Conservation (phyloP, 768 basidiomycete genomes). For the Lentinula sp. region DNA sequence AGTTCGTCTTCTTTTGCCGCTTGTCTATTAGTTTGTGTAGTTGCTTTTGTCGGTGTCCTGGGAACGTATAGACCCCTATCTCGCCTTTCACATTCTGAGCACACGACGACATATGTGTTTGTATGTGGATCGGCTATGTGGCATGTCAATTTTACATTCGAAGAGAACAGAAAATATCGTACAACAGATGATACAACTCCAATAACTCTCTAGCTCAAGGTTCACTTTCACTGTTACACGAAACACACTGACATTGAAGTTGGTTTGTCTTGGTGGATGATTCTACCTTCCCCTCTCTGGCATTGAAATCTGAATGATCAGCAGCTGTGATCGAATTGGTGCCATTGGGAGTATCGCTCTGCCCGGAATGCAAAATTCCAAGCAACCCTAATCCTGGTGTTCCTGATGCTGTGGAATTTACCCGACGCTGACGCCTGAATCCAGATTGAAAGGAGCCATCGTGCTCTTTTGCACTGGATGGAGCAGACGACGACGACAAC, state of each 20-base stretch:
- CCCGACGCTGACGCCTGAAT: too few relatives aligned
- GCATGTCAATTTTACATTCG: too few relatives aligned
- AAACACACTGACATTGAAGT: background rate
- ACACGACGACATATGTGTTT: slow-evolving; percentile 20
- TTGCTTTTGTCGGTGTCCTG: background rate
- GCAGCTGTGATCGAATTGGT: background rate
- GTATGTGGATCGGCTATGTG: background rate
- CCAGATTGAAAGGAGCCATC: background rate
- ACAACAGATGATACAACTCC: background rate
- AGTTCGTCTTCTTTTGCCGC: background rate
- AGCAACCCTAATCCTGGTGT: background rate
- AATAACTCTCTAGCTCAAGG: background rate
- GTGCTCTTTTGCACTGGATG: background rate
- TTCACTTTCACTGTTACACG: background rate
- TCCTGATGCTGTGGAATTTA: background rate
- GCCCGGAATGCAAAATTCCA: background rate
- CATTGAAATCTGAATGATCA: background rate
- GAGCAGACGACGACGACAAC: background rate
- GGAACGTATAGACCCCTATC: background rate
- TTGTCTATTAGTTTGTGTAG: background rate
- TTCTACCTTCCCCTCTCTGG: background rate
- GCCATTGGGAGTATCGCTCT: background rate
- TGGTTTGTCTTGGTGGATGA: too few relatives aligned
- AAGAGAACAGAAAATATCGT: background rate
- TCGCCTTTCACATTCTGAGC: background rate